Percentiles rank a stretch among this genome's conserved stretches.
Conservation (phyloP, 345 rosid genomes). For the Trapa bicornis region DNA sequence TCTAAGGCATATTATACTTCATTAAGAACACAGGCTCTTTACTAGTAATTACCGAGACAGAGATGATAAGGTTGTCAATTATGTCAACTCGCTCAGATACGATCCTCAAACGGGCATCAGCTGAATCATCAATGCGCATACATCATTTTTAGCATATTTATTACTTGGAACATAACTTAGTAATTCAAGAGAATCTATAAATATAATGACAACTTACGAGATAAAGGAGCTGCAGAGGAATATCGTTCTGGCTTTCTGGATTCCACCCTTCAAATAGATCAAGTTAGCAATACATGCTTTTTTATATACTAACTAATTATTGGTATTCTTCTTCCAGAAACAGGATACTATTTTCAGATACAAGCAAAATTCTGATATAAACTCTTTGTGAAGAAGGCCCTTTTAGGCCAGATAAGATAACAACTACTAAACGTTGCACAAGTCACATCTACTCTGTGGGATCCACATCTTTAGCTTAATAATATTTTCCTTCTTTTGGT, state of each 20-base stretch:
- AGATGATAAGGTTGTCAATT: slow-evolving; percentile 66
- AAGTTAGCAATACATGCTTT: slow-evolving; percentile 12
- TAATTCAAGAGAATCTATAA: neutral
- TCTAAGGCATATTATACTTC: neutral
- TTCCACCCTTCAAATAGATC: slow-evolving; percentile 55
- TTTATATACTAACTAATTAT: neutral
- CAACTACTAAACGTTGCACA: no score
- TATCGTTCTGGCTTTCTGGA: slow-evolving; percentile 96
- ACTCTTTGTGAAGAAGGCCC: no score
- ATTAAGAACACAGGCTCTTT: slow-evolving; percentile 8
- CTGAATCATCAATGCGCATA: slow-evolving; percentile 22
- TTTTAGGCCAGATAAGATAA: no score
- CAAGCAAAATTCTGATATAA: neutral
- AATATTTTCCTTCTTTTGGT: no score
- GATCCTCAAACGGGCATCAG: slow-evolving; percentile 86
- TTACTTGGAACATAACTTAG: neutral
- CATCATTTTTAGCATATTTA: neutral
- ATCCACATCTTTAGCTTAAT: no score
- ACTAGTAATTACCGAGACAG: slow-evolving; percentile 50
- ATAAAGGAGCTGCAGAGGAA: slow-evolving; percentile 90
- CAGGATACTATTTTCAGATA: neutral
- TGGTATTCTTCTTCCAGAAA: neutral
- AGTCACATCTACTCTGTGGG: neutral
- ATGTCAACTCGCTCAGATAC: slow-evolving; percentile 89
- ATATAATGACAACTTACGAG: slow-evolving; percentile 39